Evolutionary conservation across 352 stramenopile genomes (phyloP).

Genomic region (Peronospora tabacina): DNA sequence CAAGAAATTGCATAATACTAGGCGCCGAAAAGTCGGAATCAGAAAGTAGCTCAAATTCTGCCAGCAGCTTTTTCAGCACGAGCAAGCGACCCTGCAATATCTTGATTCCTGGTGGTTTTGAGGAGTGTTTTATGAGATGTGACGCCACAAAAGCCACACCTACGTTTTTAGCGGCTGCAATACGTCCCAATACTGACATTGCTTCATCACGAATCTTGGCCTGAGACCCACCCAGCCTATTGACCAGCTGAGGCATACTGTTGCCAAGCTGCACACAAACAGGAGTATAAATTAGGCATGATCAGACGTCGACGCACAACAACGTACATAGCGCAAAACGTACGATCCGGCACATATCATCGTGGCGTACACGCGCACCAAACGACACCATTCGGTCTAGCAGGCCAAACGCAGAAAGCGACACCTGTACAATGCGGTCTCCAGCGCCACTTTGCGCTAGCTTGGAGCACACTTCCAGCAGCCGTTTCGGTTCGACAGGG

Average conservation of each 20-base stretch:
- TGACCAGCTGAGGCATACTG: conserved; percentile 68
- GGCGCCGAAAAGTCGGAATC: conserved; percentile 46
- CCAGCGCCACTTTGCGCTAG: conserved; percentile 64
- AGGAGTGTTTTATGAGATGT: conserved; percentile 60
- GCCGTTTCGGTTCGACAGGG: conserved; percentile 33
- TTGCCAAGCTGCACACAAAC: conserved; percentile 46
- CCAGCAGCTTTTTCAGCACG: conserved; percentile 52
- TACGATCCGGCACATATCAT: conserved; percentile 69
- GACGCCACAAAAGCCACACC: conserved; percentile 53
- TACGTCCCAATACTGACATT: conserved; percentile 26
- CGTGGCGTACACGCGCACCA: conserved; percentile 34
- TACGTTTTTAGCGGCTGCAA: conserved; percentile 58
- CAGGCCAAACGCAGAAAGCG: conserved; percentile 62
- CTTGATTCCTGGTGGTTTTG: conserved; percentile 70
- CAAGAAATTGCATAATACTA: conserved; percentile 71
- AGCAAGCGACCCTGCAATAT: conserved; percentile 56
- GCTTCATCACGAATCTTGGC: conserved; percentile 71
- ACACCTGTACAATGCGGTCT: conserved; percentile 69
- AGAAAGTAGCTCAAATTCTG: conserved; percentile 41
- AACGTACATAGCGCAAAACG: conserved; percentile 10
- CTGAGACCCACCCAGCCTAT: conserved; percentile 67
- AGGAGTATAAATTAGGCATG: conserved; percentile 2
- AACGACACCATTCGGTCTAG: conserved; percentile 54
- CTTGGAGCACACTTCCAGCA: conserved; percentile 56
- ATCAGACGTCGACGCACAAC: neutral